Evolutionary conservation across 257 asterid species (phyloP), one percentile per base, ranked within the genome.

Genomic region (Avicennia marina): DNA sequence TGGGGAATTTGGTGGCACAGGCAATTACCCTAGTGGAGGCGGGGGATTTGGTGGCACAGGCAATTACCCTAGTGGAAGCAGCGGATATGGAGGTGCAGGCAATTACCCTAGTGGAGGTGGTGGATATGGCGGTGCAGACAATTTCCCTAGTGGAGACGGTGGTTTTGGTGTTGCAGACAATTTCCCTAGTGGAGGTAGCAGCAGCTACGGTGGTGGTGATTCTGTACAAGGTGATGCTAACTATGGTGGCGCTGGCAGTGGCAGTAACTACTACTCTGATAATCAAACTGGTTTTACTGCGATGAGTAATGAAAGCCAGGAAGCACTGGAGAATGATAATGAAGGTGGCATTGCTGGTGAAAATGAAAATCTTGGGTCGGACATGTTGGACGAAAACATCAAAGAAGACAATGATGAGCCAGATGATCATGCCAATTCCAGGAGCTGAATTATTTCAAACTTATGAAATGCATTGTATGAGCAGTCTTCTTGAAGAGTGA

Each of bases 391-490:
- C 15, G 73, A 27, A 27, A 15, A 32, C 22, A 63, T 34, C 25
- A 53, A 11, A 51, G 57, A 53, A 22, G 71, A 67, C 13, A 13
- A 53, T 4, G 76, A 68, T 11, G 84, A 62, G 66, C 33, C 33
- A 7, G 33, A 29, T 29, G 7, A 29, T 7, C 58, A 65, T 66
- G 81, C 79, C 45, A 75, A 75, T 58, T 66, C 71, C 43, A 66
- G 75, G 68, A 36, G 65, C 55, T 79, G 73, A 75, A 38, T 24
- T 21, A 10, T 42, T 40, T 41, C 4, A 11, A 32, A 44, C 39
- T 10, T 3, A 12, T 52, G 40, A 40, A 48, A 32, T 21, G 16
- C 41, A 24, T 33, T 36, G 24, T 34, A 16, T 60, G 46, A 12
- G 62, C 22, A 46, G 46, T 52, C 36, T n/a, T 56, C 56, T 49